These are phyloP conservation scores for Crucibulum laeve DNA, from an alignment of 768 basidiomycete genomes.

Conservation along the genomic window DNA sequence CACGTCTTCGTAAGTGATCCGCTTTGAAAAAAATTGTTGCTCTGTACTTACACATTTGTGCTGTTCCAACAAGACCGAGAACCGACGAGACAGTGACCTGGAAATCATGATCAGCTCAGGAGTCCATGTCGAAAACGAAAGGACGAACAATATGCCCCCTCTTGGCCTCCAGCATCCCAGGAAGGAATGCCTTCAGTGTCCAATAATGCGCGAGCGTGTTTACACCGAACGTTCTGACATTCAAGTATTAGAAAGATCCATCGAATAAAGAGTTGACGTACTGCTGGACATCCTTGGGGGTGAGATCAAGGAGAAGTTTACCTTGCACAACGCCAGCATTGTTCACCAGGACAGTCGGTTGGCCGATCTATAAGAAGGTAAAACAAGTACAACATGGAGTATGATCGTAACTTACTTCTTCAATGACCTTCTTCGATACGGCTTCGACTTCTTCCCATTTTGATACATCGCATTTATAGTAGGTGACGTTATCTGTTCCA, in stretches of 20 bases:
- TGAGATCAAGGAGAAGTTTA: conserved; percentile 77
- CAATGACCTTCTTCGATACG: conserved; percentile 65
- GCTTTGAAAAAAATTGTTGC: not conserved
- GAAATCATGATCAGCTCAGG: conserved; percentile 8
- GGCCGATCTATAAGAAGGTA: conserved; percentile 57
- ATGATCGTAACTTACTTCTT: conserved; percentile 55
- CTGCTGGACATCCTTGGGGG: conserved; percentile 77
- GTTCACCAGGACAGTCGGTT: conserved; percentile 88
- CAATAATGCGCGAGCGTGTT: conserved; percentile 91
- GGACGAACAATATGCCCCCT: conserved; percentile 77
- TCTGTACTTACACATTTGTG: conserved; percentile 66
- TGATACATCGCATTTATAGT: conserved; percentile 90
- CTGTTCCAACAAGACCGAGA: conserved; percentile 65
- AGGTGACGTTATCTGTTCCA: conserved; percentile 66
- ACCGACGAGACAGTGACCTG: conserved; percentile 80
- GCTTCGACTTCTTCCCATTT: conserved; percentile 81
- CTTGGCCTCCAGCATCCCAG: conserved; percentile 73
- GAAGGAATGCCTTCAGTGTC: conserved; percentile 90
- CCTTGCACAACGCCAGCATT: conserved; percentile 95
- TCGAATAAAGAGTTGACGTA: conserved; percentile 22
- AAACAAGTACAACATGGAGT: not conserved
- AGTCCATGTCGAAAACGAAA: conserved; percentile 3
- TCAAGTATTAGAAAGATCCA: conserved; percentile 4
- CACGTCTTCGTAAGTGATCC: not conserved
- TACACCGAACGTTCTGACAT: conserved; percentile 76